Conservation (phyloP, 192 early-diverging fungal genomes). For the Mortierella hygrophila region DNA sequence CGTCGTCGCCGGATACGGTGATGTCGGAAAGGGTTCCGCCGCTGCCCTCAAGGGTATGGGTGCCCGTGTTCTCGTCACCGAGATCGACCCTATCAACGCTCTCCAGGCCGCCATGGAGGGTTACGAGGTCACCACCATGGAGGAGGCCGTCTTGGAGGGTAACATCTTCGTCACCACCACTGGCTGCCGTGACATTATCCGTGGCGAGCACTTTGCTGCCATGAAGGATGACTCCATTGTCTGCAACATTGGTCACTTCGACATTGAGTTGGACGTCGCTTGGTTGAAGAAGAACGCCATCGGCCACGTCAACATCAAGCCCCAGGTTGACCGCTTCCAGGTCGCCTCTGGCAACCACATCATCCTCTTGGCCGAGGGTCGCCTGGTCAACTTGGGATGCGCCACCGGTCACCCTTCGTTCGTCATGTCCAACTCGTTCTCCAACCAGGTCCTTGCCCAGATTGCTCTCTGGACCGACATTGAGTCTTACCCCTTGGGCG, state of each 20-base stretch:
- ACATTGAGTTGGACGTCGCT: conserved; percentile 98
- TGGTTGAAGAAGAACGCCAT: conserved; percentile 97
- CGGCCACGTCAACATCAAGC: conserved; percentile 95
- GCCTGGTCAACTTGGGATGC: conserved; percentile 99
- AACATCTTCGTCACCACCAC: conserved; percentile 99
- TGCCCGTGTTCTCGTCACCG: conserved; percentile 96
- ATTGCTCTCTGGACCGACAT: conserved; percentile 98
- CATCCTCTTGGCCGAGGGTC: conserved; percentile 98
- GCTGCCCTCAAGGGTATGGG: conserved; percentile 98
- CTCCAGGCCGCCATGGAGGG: conserved; percentile 99
- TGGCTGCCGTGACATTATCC: conserved; percentile 98
- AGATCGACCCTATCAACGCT: conserved; percentile 99
- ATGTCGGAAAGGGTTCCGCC: conserved; percentile 99
- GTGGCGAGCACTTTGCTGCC: conserved; percentile 85
- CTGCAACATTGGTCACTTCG: conserved; percentile 99
- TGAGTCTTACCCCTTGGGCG: conserved; percentile 89
- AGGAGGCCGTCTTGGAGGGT: conserved; percentile 89
- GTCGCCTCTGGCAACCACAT: conserved; percentile 93
- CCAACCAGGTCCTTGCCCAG: conserved; percentile 98
- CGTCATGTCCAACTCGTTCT: conserved; percentile 99
- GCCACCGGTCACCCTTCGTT: conserved; percentile 99
- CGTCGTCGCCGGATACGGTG: conserved; percentile 99
- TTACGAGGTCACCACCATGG: conserved; percentile 99
- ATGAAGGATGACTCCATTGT: conserved; percentile 99
- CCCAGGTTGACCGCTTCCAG: conserved; percentile 97